A percentile compares a stretch with the other conserved stretches of the same genome.
Conservation (phyloP, 192 early-diverging fungal genomes). For the Mortierella alpina region DNA sequence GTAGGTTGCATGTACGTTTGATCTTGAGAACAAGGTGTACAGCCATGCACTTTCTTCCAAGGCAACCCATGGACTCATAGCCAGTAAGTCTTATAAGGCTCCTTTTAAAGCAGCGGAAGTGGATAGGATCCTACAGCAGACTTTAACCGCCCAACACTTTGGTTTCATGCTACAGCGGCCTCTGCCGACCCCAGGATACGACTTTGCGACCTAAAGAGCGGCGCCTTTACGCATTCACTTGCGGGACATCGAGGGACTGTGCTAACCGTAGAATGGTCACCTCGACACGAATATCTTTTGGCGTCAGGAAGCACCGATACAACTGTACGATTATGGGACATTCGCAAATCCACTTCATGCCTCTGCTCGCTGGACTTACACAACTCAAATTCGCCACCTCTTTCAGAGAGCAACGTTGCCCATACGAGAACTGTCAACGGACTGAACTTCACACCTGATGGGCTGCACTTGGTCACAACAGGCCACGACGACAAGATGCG, state of each 20-base stretch:
- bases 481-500: slow-evolving; percentile 71
- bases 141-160: no score
- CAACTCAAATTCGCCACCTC: slow-evolving; percentile 55
- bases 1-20: slow-evolving; percentile 73
- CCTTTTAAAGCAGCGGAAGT: neutral
- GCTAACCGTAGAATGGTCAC: slow-evolving; percentile 80
- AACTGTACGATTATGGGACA: slow-evolving; percentile 85
- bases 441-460: slow-evolving; percentile 72
- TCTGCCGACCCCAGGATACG: slow-evolving; percentile 74
- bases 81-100: slow-evolving; percentile 59
- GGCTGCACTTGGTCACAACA: slow-evolving; percentile 65
- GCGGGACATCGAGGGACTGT: slow-evolving; percentile 72
- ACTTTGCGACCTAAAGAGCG: slow-evolving; percentile 81
- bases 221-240: slow-evolving; percentile 65
- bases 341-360: slow-evolving; percentile 77
- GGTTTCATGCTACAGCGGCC: slow-evolving; percentile 58
- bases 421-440: slow-evolving; percentile 73
- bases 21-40: slow-evolving; percentile 74
- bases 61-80: slow-evolving; percentile 80
- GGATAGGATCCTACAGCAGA: no score
- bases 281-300: slow-evolving; percentile 72
- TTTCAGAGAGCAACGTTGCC: slow-evolving; percentile 55
- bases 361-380: slow-evolving; percentile 71
- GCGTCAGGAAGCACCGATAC: slow-evolving; percentile 81
- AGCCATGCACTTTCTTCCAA: slow-evolving; percentile 81